These are phyloP conservation scores for Mrakia hoshinonis DNA, from an alignment of 768 basidiomycete genomes.

Conservation along the genomic window DNA sequence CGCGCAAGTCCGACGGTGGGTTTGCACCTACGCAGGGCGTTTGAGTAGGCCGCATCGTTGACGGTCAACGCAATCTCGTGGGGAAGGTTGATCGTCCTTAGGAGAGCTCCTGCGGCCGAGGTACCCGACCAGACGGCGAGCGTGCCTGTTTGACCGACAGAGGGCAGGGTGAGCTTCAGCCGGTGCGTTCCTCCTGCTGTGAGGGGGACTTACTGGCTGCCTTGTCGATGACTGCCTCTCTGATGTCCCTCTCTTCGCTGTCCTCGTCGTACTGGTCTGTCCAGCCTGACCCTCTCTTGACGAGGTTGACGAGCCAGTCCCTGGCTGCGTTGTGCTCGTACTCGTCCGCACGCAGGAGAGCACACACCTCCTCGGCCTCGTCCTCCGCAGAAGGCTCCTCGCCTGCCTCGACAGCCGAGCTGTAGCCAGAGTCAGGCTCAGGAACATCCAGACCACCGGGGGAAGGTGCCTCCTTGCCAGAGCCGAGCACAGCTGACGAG, in stretches of 20 bases:
- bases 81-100: constrained; percentile 18
- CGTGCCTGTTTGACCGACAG: constrained; percentile 49
- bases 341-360: constrained; percentile 44
- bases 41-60: constrained; percentile 29
- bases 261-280: constrained; percentile 33
- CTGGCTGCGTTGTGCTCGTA: constrained; percentile 62
- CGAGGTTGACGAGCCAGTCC: constrained; percentile 64
- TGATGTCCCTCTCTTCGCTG: constrained; percentile 42
- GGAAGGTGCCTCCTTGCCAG: constrained; percentile 18
- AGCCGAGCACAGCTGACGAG: constrained; percentile 21
- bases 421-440: constrained; percentile 60
- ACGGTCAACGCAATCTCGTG: constrained; percentile 20
- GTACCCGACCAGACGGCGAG: constrained; percentile 30
- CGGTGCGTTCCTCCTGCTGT: constrained; percentile 34
- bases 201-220: constrained; percentile 45
- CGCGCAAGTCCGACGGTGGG: background rate
- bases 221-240: constrained; percentile 49
- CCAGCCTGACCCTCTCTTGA: constrained; percentile 56
- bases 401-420: constrained; percentile 43
- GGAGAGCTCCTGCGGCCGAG: constrained; percentile 27
- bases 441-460: constrained; percentile 39
- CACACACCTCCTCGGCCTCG: constrained; percentile 41
- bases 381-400: constrained; percentile 46
- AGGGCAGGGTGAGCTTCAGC: constrained; percentile 49
- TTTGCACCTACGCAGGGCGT: constrained; percentile 10